These are phyloP conservation scores for Diaporthe ampelina DNA, from an alignment of 2,329 filamentous ascomycete species.

Conservation along the genomic window DNA sequence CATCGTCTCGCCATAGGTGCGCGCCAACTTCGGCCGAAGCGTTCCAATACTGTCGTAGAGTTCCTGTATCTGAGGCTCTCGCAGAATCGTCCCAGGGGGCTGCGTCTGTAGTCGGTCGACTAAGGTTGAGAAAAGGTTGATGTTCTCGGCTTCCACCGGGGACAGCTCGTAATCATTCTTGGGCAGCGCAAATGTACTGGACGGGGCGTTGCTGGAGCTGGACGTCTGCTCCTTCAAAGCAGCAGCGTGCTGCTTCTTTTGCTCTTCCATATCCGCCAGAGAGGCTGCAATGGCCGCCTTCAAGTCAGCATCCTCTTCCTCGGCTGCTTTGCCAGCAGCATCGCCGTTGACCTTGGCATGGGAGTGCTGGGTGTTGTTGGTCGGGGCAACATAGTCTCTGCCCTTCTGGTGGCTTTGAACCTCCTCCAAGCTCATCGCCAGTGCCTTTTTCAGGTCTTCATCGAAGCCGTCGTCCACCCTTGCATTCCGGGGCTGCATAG, in stretches of 20 bases:
- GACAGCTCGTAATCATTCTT: slow-evolving; percentile 97
- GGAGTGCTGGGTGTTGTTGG: slow-evolving; percentile 52
- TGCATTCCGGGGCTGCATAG: slow-evolving; percentile 91
- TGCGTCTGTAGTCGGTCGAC: slow-evolving; percentile 96
- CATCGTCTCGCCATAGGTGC: slow-evolving; percentile 99
- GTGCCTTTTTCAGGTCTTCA: slow-evolving; percentile 90
- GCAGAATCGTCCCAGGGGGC: slow-evolving; percentile 93
- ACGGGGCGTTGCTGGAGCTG: slow-evolving; percentile 61
- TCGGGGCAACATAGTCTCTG: slow-evolving; percentile 76
- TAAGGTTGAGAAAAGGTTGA: slow-evolving; percentile 93
- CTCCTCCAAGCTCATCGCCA: slow-evolving; percentile 98
- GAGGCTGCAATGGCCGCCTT: slow-evolving; percentile 97
- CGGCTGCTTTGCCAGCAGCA: slow-evolving; percentile 57
- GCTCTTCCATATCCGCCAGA: slow-evolving; percentile 96
- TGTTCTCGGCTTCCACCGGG: slow-evolving; percentile 95
- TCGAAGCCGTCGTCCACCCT: slow-evolving; percentile 93
- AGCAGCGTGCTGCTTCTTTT: slow-evolving; percentile 91
- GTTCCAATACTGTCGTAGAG: slow-evolving; percentile 97
- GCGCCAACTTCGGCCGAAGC: slow-evolving; percentile 90
- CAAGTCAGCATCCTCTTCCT: slow-evolving; percentile 93
- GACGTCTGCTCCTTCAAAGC: slow-evolving; percentile 82
- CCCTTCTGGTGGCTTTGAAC: slow-evolving; percentile 78
- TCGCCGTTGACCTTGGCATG: slow-evolving; percentile 54
- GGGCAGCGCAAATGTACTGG: slow-evolving; percentile 72
- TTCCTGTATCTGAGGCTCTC: slow-evolving; percentile 98